phyloP scores from a whole-genome alignment of 1,284 basidiomycete genomes.

The Neonothopanus nambi region DNA sequence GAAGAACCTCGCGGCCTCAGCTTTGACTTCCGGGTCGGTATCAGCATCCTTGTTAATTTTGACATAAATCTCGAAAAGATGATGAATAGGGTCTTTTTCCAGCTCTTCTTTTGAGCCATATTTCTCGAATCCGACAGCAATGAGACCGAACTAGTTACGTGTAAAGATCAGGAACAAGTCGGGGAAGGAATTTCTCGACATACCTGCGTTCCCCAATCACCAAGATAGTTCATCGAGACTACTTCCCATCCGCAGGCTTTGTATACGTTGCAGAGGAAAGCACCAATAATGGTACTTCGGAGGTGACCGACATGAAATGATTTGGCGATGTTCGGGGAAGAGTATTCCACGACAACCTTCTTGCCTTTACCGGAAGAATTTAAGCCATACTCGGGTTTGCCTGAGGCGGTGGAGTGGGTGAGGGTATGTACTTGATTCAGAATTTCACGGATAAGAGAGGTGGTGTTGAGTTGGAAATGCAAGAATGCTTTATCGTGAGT shows the following conservation, averaged over 20 bases:
- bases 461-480: constrained; percentile 75
- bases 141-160: constrained; percentile 70
- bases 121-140: constrained; percentile 91
- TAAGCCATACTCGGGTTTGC: constrained; percentile 69
- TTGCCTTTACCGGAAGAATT: constrained; percentile 81
- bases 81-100: constrained; percentile 89
- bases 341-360: constrained; percentile 85
- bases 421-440: constrained; percentile 82
- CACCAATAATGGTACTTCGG: constrained; percentile 96
- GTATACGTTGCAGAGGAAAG: constrained; percentile 91
- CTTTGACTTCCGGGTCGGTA: constrained; percentile 73
- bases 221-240: constrained; percentile 89
- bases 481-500: constrained; percentile 79
- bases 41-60: constrained; percentile 88
- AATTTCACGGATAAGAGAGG: constrained; percentile 74
- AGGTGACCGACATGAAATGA: constrained; percentile 98
- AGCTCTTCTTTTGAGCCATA: constrained; percentile 88
- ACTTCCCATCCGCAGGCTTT: constrained; percentile 94
- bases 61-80: constrained; percentile 94
- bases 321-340: constrained; percentile 98
- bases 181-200: constrained; percentile 1
- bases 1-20: constrained; percentile 88
- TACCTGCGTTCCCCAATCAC: constrained; percentile 93
- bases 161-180: neutral
- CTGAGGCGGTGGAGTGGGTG: constrained; percentile 58